Percentiles rank a stretch among this genome's conserved stretches.
Conservation (phyloP, 2,329 filamentous ascomycete genomes). For the Xylariales sp. region DNA sequence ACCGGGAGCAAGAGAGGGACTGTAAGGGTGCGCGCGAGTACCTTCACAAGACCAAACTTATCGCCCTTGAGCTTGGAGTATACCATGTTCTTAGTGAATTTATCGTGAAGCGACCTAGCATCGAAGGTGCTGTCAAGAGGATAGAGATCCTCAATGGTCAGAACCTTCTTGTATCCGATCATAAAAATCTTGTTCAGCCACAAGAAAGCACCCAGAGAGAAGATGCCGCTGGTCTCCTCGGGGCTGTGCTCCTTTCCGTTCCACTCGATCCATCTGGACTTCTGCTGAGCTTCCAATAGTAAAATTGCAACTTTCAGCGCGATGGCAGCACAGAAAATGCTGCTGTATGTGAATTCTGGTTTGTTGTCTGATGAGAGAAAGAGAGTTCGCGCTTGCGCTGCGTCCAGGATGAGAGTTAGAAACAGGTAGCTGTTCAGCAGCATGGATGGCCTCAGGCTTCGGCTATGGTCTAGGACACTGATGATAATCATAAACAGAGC, state of each 20-base stretch:
- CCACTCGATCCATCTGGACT: conserved; percentile 33
- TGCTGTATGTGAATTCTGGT: conserved; percentile 16
- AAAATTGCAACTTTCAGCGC: conserved; percentile 31
- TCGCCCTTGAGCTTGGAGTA: conserved; percentile 7
- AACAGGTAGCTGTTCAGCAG: conserved; percentile 36
- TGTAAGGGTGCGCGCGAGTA: conserved; percentile 12
- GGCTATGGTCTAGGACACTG: conserved; percentile 11
- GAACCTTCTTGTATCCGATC: conserved; percentile 24
- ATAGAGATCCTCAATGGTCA: conserved; percentile 26
- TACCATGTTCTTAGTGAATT: conserved; percentile 12
- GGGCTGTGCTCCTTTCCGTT: conserved; percentile 32
- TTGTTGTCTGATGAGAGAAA: conserved; percentile 26
- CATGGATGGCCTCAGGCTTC: conserved; percentile 32
- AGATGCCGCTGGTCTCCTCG: conserved; percentile 26
- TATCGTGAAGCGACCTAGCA: conserved; percentile 11
- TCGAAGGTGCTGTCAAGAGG: conserved; percentile 18
- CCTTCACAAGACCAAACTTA: conserved; percentile 3
- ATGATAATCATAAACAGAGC: conserved; percentile 15
- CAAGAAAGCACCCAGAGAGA: conserved; percentile 22
- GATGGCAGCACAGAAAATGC: conserved; percentile 29
- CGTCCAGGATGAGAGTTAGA: conserved; percentile 38
- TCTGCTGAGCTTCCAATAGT: conserved; percentile 32
- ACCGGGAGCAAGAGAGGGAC: conserved; percentile 18
- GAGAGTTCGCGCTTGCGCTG: conserved; percentile 34
- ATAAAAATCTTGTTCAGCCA: conserved; percentile 27